These are phyloP conservation scores for Rhodotorula toruloides DNA, from an alignment of 768 basidiomycete genomes.

Conservation along the genomic window DNA sequence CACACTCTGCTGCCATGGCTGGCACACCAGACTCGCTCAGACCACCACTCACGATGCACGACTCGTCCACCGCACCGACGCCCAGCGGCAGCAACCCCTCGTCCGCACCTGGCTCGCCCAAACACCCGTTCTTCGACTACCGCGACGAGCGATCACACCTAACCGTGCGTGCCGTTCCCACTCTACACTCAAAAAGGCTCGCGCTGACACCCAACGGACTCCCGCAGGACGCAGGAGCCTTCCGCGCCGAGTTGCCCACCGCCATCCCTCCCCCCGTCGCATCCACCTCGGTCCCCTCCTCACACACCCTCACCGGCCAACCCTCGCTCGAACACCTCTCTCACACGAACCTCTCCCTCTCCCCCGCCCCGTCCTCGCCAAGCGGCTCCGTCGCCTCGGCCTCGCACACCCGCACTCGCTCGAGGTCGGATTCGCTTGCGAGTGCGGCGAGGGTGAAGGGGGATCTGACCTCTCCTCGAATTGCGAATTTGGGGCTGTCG, in stretches of 20 bases:
- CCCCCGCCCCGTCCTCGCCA: background rate
- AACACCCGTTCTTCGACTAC: slow-evolving; percentile 8
- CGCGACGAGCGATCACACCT: slow-evolving; percentile 27
- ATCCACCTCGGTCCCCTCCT: too few relatives aligned
- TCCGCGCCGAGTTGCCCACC: slow-evolving; percentile 28
- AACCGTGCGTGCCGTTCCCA: background rate
- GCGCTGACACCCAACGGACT: background rate
- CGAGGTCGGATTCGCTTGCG: too few relatives aligned
- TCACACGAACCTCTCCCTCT: background rate
- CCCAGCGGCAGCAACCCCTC: background rate
- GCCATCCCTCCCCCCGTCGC: slow-evolving; percentile 11
- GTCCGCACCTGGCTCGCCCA: too few relatives aligned
- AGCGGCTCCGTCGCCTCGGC: background rate
- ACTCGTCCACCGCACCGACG: background rate
- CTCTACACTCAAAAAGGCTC: too few relatives aligned
- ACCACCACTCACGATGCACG: background rate
- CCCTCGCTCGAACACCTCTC: slow-evolving; percentile 26
- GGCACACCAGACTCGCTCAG: background rate
- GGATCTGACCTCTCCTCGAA: slow-evolving; percentile 31
- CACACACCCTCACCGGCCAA: background rate
- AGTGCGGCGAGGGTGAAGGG: background rate
- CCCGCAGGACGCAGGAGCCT: slow-evolving; percentile 26
- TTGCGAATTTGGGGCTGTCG: slow-evolving; percentile 18
- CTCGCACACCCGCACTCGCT: background rate
- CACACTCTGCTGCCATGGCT: too few relatives aligned